Conservation (phyloP, 352 stramenopile genomes). For the Phytophthora meadii region DNA sequence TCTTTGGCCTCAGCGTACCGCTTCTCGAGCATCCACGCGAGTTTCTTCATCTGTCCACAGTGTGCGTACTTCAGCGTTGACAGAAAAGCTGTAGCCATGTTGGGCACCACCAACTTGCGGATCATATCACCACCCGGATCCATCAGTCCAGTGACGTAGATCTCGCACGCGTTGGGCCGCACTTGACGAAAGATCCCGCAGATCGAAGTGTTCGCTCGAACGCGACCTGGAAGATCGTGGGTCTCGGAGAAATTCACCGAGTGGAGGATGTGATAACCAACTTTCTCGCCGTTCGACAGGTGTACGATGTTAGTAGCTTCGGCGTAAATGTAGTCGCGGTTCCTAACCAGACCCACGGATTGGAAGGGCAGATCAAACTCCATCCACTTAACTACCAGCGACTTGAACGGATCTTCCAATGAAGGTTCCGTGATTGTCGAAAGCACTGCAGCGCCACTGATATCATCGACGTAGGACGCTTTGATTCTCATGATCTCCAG, state of each 20-base stretch:
- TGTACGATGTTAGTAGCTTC: constrained; percentile 47
- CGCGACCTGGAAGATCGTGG: constrained; percentile 36
- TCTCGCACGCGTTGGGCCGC: constrained; percentile 35
- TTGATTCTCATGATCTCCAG: constrained; percentile 44
- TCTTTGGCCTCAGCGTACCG: constrained; percentile 37
- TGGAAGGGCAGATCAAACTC: constrained; percentile 39
- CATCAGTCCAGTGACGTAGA: constrained; percentile 45
- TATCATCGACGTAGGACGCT: constrained; percentile 36
- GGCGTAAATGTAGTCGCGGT: constrained; percentile 62
- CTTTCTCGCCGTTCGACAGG: constrained; percentile 40
- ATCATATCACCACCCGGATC: constrained; percentile 47
- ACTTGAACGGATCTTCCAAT: constrained; percentile 28
- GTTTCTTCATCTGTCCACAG: constrained; percentile 56
- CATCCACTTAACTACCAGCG: constrained; percentile 44
- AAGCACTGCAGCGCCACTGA: constrained; percentile 35
- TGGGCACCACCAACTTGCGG: constrained; percentile 38
- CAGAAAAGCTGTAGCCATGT: constrained; percentile 40
- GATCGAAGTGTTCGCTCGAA: constrained; percentile 53
- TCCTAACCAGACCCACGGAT: constrained; percentile 30
- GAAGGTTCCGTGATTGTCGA: constrained; percentile 35
- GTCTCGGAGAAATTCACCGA: constrained; percentile 49
- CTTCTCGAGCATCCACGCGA: constrained; percentile 47
- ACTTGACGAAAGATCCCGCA: constrained; percentile 48
- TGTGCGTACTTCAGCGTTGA: constrained; percentile 45
- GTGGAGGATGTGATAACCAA: constrained; percentile 50